These are phyloP conservation scores for Rhizopogon rudus DNA, from an alignment of 768 basidiomycete genomes.

Conservation along the genomic window DNA sequence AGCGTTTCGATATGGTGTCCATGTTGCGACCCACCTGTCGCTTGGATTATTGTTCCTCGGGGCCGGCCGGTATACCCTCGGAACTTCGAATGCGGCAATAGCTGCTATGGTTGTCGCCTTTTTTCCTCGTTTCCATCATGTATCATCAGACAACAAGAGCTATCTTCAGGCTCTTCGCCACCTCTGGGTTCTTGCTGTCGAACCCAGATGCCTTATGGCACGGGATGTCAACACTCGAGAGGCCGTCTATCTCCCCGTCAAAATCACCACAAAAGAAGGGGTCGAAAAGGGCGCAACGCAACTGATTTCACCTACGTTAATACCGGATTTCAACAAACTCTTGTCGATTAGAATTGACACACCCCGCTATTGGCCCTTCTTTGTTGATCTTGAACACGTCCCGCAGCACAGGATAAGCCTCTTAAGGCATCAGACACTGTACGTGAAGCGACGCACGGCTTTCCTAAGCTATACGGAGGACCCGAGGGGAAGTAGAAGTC, in stretches of 20 bases:
- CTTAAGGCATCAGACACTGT: constrained; percentile 75
- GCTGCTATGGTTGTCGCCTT: constrained; percentile 87
- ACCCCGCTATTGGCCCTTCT: constrained; percentile 93
- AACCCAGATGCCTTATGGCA: constrained; percentile 88
- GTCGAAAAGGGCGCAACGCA: constrained; percentile 61
- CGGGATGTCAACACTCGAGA: constrained; percentile 90
- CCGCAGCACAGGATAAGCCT: constrained; percentile 66
- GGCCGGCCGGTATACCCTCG: constrained; percentile 86
- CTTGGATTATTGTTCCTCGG: constrained; percentile 92
- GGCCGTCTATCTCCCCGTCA: constrained; percentile 89
- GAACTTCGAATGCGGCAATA: constrained; percentile 87
- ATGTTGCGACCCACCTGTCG: constrained; percentile 87
- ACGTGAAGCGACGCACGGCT: constrained; percentile 88
- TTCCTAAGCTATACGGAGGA: constrained; percentile 94
- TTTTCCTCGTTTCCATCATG: constrained; percentile 81
- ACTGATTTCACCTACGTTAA: constrained; percentile 88
- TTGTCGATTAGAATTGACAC: constrained; percentile 85
- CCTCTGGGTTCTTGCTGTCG: constrained; percentile 93
- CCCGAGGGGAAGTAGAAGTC: constrained; percentile 86
- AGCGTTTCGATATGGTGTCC: constrained; percentile 79
- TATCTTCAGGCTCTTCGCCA: constrained; percentile 93
- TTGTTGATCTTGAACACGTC: constrained; percentile 68
- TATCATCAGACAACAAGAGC: constrained; percentile 82
- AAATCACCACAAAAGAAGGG: constrained; percentile 73
- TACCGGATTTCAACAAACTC: constrained; percentile 82